phyloP scores from a whole-genome alignment of 1,139 yeast species.

The Lodderomyces margitis region DNA sequence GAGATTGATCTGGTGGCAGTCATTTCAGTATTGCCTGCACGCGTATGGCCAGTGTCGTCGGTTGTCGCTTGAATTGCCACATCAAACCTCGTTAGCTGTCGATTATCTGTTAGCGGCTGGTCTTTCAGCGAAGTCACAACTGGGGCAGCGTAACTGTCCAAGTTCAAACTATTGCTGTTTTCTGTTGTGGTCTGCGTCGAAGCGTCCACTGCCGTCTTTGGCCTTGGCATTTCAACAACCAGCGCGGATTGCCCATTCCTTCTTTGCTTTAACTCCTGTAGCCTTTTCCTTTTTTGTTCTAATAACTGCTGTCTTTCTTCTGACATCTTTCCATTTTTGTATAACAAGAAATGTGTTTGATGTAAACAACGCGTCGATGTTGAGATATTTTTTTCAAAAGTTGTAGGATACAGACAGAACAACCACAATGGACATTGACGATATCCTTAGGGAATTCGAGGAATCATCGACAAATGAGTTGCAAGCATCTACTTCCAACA shows the following conservation, averaged over 20 bases:
- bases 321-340: conserved; percentile 7
- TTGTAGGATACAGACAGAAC: too few species aligned
- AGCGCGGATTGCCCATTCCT: conserved; percentile 18
- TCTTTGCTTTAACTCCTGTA: conserved; percentile 39
- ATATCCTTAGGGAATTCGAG: conserved; percentile 65
- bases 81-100: conserved; percentile 26
- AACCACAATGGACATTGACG: conserved; percentile 55
- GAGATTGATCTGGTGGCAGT: background rate
- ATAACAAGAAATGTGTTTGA: background rate
- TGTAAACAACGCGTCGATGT: conserved; percentile 11
- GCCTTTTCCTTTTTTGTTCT: conserved; percentile 43
- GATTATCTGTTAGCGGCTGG: conserved; percentile 5
- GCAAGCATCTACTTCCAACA: conserved; percentile 19
- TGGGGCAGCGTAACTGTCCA: background rate
- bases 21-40: conserved; percentile 2
- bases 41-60: conserved; percentile 8
- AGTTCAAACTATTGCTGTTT: background rate
- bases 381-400: conserved; percentile 3
- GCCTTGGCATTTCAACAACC: background rate
- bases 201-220: conserved; percentile 9
- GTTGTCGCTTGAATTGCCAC: conserved; percentile 28
- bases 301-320: conserved; percentile 41
- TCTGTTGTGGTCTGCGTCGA: conserved; percentile 13
- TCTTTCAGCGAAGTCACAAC: background rate
- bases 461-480: conserved; percentile 16